Evolutionary conservation across 805 yeast species (phyloP).

Genomic region (Spathaspora hagerdaliae): DNA sequence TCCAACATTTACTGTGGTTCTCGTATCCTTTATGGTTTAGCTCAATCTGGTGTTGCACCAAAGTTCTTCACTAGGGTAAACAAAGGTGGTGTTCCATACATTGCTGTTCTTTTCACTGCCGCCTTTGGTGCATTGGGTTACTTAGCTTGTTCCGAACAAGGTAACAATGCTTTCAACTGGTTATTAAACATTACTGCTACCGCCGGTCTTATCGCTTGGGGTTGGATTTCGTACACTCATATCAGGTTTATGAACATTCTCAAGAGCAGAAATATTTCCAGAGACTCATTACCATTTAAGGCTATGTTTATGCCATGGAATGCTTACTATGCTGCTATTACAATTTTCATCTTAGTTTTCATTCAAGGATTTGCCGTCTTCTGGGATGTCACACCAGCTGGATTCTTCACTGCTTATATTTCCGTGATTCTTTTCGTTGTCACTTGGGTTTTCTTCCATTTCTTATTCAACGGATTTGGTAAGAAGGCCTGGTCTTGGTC

Average conservation of each 20-base stretch:
- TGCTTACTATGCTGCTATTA: constrained; percentile 59
- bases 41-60: constrained; percentile 58
- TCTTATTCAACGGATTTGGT: constrained; percentile 42
- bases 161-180: constrained; percentile 65
- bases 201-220: constrained; percentile 74
- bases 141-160: constrained; percentile 50
- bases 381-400: constrained; percentile 47
- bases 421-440: constrained; percentile 60
- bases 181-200: constrained; percentile 71
- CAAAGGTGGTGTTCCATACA: constrained; percentile 57
- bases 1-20: constrained; percentile 72
- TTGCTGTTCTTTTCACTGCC: constrained; percentile 55
- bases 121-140: constrained; percentile 62
- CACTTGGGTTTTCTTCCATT: constrained; percentile 53
- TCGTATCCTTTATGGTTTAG: constrained; percentile 61
- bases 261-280: constrained; percentile 55
- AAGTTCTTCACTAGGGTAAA: constrained; percentile 46
- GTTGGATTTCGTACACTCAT: constrained; percentile 60
- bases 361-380: constrained; percentile 72
- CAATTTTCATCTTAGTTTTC: constrained; percentile 53
- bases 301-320: constrained; percentile 65
- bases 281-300: constrained; percentile 71
- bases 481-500: constrained; percentile 28
- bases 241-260: constrained; percentile 67
- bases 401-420: constrained; percentile 68